phyloP scores from a whole-genome alignment of 768 basidiomycete genomes.

The Paxillus rubicundulus region DNA sequence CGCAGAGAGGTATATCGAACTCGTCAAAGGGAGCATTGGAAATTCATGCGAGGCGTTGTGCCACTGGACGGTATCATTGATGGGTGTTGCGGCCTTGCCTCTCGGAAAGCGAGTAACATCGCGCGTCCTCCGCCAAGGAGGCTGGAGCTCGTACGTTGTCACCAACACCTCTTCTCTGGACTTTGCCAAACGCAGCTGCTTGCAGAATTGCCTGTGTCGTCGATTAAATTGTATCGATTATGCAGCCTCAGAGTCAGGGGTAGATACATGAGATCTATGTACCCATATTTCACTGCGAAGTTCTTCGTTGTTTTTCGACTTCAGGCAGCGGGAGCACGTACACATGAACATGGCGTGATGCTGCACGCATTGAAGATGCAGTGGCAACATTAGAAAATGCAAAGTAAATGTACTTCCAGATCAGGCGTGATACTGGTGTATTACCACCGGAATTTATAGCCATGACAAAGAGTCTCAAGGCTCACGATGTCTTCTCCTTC shows the following conservation, averaged over 20 bases:
- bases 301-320: background rate
- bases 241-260: background rate
- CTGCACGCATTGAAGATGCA: constrained; percentile 1
- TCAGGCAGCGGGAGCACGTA: background rate
- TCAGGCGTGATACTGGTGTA: constrained; percentile 4
- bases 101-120: too few species aligned
- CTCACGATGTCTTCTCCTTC: constrained; percentile 26
- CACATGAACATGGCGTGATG: background rate
- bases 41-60: too few species aligned
- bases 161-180: too few species aligned
- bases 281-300: background rate
- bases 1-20: too few species aligned
- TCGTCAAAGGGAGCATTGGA: too few species aligned
- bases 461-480: background rate
- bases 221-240: constrained; percentile 8
- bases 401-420: constrained; percentile 16
- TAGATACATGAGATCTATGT: background rate
- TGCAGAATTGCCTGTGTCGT: constrained; percentile 25
- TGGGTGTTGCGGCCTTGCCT: too few species aligned
- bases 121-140: too few species aligned
- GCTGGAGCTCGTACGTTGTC: too few species aligned
- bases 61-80: too few species aligned
- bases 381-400: constrained; percentile 10
- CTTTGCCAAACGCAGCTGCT: constrained; percentile 17
- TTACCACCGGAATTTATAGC: background rate